Conservation (phyloP, 345 rosid genomes). For the Toxicodendron radicans region DNA sequence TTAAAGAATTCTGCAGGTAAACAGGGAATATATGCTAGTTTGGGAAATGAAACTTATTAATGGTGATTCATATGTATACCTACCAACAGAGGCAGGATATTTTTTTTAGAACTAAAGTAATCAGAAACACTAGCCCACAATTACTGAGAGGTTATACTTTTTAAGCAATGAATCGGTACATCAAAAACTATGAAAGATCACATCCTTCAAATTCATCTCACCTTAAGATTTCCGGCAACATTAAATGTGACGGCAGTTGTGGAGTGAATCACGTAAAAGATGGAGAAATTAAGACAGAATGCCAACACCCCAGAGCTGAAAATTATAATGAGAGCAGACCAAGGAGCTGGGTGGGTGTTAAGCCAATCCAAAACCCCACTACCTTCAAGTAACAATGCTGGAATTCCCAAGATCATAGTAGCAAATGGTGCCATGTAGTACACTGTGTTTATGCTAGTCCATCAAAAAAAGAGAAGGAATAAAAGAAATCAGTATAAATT, state of each 20-base stretch:
- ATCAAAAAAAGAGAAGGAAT: conserved; percentile 9
- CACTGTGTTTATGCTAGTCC: conserved; percentile 84
- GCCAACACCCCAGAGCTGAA: conserved; percentile 91
- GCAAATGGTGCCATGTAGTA: conserved; percentile 99
- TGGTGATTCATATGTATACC: not conserved
- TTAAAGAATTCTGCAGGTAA: conserved; percentile 1
- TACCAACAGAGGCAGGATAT: not conserved
- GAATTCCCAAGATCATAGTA: conserved; percentile 87
- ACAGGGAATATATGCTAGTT: not conserved
- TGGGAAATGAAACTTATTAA: not conserved
- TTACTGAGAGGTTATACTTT: not conserved
- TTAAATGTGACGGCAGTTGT: conserved; percentile 99
- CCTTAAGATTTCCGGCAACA: conserved; percentile 99
- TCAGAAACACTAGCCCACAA: not conserved
- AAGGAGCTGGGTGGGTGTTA: conserved; percentile 48
- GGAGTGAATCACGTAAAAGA: conserved; percentile 96
- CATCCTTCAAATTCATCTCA: conserved; percentile 29
- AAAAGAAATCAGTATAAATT: conserved; percentile 19
- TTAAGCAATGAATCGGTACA: not conserved
- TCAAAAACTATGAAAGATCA: not conserved
- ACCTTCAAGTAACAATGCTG: conserved; percentile 90
- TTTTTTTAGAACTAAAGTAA: not conserved
- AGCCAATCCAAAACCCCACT: conserved; percentile 80
- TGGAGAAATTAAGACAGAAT: conserved; percentile 97
- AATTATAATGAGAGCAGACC: conserved; percentile 72